phyloP scores from a whole-genome alignment of 2,329 filamentous ascomycete species.

The Stromatinia cepivora region DNA sequence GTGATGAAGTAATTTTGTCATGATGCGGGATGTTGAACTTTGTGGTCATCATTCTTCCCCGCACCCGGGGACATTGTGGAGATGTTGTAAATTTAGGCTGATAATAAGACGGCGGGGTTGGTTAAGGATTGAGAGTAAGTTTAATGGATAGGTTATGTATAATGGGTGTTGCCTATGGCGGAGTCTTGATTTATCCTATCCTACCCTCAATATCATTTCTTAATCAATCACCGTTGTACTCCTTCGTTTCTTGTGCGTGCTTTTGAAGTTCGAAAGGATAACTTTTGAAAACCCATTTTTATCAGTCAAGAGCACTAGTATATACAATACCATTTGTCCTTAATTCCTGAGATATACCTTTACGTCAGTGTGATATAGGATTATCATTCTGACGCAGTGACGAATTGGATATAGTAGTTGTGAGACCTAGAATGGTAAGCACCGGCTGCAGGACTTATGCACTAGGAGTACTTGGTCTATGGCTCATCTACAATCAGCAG shows the following conservation, averaged over 20 bases:
- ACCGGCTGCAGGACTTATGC: background rate
- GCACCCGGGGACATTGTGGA: background rate
- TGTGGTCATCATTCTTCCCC: conserved; percentile 4
- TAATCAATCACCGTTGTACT: no score
- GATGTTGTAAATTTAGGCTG: background rate
- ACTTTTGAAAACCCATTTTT: no score
- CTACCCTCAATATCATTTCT: no score
- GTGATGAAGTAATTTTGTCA: background rate
- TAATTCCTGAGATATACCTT: background rate
- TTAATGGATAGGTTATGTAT: background rate
- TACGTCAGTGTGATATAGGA: background rate
- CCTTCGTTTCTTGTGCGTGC: no score
- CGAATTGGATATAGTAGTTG: background rate
- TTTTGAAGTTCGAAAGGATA: no score
- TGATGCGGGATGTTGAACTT: background rate
- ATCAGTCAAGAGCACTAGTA: no score
- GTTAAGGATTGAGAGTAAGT: background rate
- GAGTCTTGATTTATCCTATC: no score
- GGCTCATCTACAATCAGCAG: background rate
- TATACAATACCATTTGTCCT: no score
- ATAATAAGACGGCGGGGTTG: conserved; percentile 9
- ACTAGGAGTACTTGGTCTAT: background rate
- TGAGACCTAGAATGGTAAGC: background rate
- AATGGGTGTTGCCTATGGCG: no score
- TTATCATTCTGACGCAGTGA: background rate